These are phyloP conservation scores for Zygotorulaspora florentina DNA, from an alignment of 805 yeast genomes.

Conservation along the genomic window DNA sequence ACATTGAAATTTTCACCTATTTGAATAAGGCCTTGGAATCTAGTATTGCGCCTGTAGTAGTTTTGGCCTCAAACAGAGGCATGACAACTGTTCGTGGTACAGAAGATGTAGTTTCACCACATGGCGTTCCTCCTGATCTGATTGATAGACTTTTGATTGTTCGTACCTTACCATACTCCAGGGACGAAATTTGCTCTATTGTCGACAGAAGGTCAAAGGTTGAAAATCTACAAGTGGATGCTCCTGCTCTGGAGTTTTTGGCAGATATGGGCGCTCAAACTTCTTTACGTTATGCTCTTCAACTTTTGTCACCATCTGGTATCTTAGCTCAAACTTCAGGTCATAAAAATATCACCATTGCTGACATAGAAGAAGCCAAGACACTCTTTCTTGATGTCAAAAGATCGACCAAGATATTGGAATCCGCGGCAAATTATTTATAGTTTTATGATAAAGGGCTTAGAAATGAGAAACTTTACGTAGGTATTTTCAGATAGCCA, in stretches of 20 bases:
- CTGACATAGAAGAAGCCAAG: conserved; percentile 82
- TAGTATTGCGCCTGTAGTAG: conserved; percentile 88
- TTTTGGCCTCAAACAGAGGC: conserved; percentile 94
- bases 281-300: conserved; percentile 88
- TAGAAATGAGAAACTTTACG: neutral
- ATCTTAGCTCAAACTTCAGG: conserved; percentile 71
- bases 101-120: conserved; percentile 80
- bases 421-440: conserved; percentile 34
- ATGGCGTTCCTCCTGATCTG: conserved; percentile 94
- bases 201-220: conserved; percentile 75
- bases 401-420: conserved; percentile 68
- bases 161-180: conserved; percentile 83
- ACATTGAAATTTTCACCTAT: conserved; percentile 93
- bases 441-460: conserved; percentile 13
- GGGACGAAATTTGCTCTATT: conserved; percentile 76
- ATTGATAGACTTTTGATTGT: conserved; percentile 88
- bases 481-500: neutral
- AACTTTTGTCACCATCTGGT: conserved; percentile 85
- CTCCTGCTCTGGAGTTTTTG: conserved; percentile 69
- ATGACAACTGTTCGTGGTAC: conserved; percentile 89
- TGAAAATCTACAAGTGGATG: conserved; percentile 63
- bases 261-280: conserved; percentile 71
- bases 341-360: conserved; percentile 59
- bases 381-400: conserved; percentile 78
- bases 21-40: conserved; percentile 91